Evolutionary conservation across 345 rosid species (phyloP).

Genomic region (Cardamine occulta): DNA sequence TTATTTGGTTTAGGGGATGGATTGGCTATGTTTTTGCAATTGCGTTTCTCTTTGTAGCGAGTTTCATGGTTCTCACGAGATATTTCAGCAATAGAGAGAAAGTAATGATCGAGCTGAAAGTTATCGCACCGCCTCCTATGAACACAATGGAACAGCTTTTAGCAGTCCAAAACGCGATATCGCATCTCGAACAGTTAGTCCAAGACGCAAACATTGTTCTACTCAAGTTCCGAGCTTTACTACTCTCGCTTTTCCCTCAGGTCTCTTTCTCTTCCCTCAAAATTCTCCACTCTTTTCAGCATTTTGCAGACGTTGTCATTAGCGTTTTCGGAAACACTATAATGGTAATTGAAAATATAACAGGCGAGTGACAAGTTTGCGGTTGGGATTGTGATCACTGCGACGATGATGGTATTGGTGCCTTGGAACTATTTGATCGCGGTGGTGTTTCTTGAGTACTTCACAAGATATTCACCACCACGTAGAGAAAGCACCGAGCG

Average conservation of each 20-base stretch:
- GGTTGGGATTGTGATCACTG: slow-evolving; percentile 45
- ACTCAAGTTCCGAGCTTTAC: slow-evolving; percentile 82
- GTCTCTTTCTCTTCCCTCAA: slow-evolving; percentile 39
- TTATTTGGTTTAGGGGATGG: slow-evolving; percentile 65
- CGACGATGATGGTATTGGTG: slow-evolving; percentile 53
- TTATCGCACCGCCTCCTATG: slow-evolving; percentile 75
- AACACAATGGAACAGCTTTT: slow-evolving; percentile 95
- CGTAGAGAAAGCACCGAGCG: slow-evolving; percentile 74
- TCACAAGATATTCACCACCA: slow-evolving; percentile 76
- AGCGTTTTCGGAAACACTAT: background rate
- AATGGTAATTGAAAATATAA: background rate
- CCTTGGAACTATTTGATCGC: slow-evolving; percentile 57
- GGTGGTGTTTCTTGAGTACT: slow-evolving; percentile 62
- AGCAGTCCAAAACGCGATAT: slow-evolving; percentile 84
- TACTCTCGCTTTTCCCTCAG: slow-evolving; percentile 80
- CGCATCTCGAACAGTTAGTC: slow-evolving; percentile 67
- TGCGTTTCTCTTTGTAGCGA: slow-evolving; percentile 51
- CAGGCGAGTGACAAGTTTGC: slow-evolving; percentile 89
- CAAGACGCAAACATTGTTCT: slow-evolving; percentile 85
- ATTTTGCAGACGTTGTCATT: background rate
- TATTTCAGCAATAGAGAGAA: slow-evolving; percentile 56
- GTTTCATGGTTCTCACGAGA: slow-evolving; percentile 66
- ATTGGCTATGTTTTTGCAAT: slow-evolving; percentile 63
- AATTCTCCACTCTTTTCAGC: background rate
- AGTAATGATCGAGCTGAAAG: slow-evolving; percentile 59